These are phyloP conservation scores for Pythium aristosporum DNA, from an alignment of 352 stramenopile species.

Conservation along the genomic window DNA sequence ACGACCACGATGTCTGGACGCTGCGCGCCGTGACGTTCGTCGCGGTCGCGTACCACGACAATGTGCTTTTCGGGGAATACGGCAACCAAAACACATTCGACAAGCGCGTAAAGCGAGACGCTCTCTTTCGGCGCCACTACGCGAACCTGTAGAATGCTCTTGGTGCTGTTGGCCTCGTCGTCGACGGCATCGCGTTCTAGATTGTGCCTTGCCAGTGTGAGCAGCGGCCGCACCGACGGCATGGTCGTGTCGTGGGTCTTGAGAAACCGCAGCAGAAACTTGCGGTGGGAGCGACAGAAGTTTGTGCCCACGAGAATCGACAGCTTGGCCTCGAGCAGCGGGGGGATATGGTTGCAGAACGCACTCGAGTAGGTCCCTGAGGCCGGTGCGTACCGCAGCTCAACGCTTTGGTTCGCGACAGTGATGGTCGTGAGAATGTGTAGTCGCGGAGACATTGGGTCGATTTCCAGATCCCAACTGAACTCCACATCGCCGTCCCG, in stretches of 20 bases:
- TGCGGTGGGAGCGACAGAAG: conserved; percentile 7
- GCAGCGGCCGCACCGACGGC: conserved; percentile 6
- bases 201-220: conserved; percentile 14
- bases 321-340: conserved; percentile 4
- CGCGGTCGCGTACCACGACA: conserved; percentile 27
- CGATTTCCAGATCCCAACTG: conserved; percentile 9
- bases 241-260: background rate
- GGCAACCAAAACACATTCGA: conserved; percentile 35
- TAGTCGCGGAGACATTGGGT: background rate
- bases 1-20: conserved; percentile 38
- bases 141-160: background rate
- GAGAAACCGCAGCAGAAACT: conserved; percentile 6
- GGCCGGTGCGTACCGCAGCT: conserved; percentile 1
- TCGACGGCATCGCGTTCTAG: conserved; percentile 8
- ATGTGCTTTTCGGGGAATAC: conserved; percentile 24
- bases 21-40: background rate
- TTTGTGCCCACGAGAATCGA: conserved; percentile 17
- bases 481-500: conserved; percentile 4
- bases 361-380: background rate
- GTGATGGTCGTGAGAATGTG: background rate
- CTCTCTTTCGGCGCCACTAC: background rate
- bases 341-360: conserved; percentile 6
- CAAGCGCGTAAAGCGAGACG: background rate
- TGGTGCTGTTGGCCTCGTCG: background rate
- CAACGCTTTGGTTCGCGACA: conserved; percentile 6